Conservation (phyloP, 2,329 filamentous ascomycete genomes). For the Arthrobotrys conoides region DNA sequence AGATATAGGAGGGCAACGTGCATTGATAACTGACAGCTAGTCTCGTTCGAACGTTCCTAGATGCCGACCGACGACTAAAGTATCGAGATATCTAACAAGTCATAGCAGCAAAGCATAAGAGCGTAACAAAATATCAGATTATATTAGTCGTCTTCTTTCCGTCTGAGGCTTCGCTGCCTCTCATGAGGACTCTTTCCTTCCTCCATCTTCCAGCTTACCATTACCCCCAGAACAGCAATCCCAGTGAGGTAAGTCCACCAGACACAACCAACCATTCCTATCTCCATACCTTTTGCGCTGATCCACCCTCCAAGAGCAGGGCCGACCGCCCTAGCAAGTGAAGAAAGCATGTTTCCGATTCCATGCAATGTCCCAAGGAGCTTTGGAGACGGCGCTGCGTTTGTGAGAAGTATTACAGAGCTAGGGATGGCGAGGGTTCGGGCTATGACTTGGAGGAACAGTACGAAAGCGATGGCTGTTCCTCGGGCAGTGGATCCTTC, state of each 20-base stretch:
- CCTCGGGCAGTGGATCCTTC: slow-evolving; percentile 74
- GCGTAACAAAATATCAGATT: background rate
- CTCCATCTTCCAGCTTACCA: slow-evolving; percentile 54
- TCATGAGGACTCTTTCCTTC: slow-evolving; percentile 58
- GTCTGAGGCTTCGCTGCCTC: slow-evolving; percentile 16
- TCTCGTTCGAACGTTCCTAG: too few relatives aligned
- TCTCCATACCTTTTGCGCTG: slow-evolving; percentile 70
- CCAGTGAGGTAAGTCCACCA: slow-evolving; percentile 57
- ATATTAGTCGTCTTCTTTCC: slow-evolving; percentile 54
- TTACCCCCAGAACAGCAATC: slow-evolving; percentile 38
- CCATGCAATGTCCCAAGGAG: slow-evolving; percentile 74
- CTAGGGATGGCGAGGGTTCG: slow-evolving; percentile 78
- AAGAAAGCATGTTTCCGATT: slow-evolving; percentile 71
- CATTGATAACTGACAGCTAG: too few relatives aligned
- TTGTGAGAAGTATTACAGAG: slow-evolving; percentile 75
- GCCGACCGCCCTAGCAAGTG: slow-evolving; percentile 69
- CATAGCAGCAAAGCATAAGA: background rate
- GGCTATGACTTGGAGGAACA: slow-evolving; percentile 79
- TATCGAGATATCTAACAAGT: background rate
- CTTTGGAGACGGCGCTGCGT: slow-evolving; percentile 74
- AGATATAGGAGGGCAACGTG: too few relatives aligned
- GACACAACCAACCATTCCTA: slow-evolving; percentile 69
- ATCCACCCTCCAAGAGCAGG: slow-evolving; percentile 71
- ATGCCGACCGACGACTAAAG: too few relatives aligned
- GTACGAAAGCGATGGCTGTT: slow-evolving; percentile 75